Base-by-base conservation (phyloP, 805 yeast species). In the Candida krabiensis region DNA sequence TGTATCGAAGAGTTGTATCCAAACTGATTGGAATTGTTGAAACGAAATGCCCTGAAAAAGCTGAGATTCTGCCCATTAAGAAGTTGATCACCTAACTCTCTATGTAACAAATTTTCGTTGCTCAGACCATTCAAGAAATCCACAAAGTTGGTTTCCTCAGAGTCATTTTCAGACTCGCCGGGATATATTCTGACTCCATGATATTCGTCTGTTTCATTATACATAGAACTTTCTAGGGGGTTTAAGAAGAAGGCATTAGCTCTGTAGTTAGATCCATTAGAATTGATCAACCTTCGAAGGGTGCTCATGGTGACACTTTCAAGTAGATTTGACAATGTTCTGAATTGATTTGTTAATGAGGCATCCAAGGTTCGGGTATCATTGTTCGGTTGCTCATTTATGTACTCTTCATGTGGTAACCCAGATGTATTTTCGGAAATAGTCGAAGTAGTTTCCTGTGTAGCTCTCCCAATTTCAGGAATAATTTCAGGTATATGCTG, bases 11-110 rank as follows among this genome's bases (percentile, higher is more conserved):
- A 25, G 28, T 38, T 33, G 30, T 32, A 40, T 12, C 49, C 54
- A 28, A 46, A 35, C 9, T 43, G 53, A 18, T 41, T 31, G 13
- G 53, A 39, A 26, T 46, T 35, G 27, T 64, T 63, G 44, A 70
- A 70, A 38, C 73, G 52, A 40, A 69, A 70, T 0, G 75, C 75
- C 25, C 74, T 55, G 41, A 69, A 67, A 32, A 70, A 69, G 4
- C 66, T 56, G 58, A 56, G 53, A 21, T 42, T 46, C 37, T 49
- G 43, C 26, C 46, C 37, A 44, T 49, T 40, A 22, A 66, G 58
- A 9, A 73, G 52, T 43, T 18, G 71, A 11, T 40, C 26, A 11
- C 56, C 58, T 27, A 58, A 37, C 28, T 56, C 56, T 14, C 55
- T 46, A 15, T 53, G 54, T 25, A 58, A 36, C 14, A 58, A 37